Percentiles rank a stretch among this genome's conserved stretches.
These are phyloP conservation scores for Alternaria ventricosa DNA, from an alignment of 2,329 filamentous ascomycete genomes.

Conservation along the genomic window DNA sequence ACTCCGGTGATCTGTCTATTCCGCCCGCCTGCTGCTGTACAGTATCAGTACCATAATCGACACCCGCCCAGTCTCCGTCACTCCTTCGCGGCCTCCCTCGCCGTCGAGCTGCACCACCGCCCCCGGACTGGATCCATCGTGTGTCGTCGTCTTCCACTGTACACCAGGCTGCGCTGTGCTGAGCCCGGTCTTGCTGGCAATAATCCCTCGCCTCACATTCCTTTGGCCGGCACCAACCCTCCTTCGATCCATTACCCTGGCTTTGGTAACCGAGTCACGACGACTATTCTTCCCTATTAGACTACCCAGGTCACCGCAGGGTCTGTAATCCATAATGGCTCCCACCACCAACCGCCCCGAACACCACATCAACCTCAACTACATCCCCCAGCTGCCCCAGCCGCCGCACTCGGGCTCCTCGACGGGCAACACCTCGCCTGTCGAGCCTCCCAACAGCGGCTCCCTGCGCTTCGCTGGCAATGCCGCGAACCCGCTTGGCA, in stretches of 20 bases:
- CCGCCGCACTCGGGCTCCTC: constrained; percentile 80
- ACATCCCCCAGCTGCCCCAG: constrained; percentile 71
- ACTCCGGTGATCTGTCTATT: constrained; percentile 47
- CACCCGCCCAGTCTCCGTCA: constrained; percentile 26
- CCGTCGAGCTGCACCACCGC: constrained; percentile 13
- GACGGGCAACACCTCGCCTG: constrained; percentile 79
- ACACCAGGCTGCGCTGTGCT: constrained; percentile 34
- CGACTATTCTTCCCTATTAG: constrained; percentile 37
- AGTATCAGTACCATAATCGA: constrained; percentile 39
- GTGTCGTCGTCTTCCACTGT: constrained; percentile 24
- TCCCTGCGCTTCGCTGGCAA: constrained; percentile 75
- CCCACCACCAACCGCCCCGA: constrained; percentile 76
- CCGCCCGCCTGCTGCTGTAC: constrained; percentile 35
- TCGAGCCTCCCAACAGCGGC: constrained; percentile 71
- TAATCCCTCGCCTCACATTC: constrained; percentile 46
- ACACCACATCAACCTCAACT: constrained; percentile 81
- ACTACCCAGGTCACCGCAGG: constrained; percentile 33
- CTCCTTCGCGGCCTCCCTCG: constrained; percentile 32
- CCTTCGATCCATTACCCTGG: constrained; percentile 46
- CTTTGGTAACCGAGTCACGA: constrained; percentile 47
- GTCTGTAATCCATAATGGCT: constrained; percentile 88
- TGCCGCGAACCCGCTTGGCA: constrained; percentile 61
- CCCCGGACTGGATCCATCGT: constrained; percentile 38
- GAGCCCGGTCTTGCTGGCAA: constrained; percentile 42
- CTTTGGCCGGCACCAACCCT: constrained; percentile 51